phyloP scores from a whole-genome alignment of 345 rosid species.

The Dipteronia dyeriana region DNA sequence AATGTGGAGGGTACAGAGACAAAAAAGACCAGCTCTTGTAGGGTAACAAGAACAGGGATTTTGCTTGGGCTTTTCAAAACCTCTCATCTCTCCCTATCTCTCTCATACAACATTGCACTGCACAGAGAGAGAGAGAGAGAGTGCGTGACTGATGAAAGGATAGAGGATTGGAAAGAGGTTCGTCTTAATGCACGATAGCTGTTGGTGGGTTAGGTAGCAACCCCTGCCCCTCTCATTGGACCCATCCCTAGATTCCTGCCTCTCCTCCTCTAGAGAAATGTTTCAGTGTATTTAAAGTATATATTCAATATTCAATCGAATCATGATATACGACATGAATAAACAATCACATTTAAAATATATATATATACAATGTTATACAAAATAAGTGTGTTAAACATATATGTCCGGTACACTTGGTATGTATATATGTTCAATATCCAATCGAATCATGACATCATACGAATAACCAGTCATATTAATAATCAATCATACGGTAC shows the following conservation, averaged over 20 bases:
- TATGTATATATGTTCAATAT: too few relatives aligned
- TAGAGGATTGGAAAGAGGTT: constrained; percentile 43
- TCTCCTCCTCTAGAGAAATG: constrained; percentile 2
- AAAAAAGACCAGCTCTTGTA: constrained; percentile 36
- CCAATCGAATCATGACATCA: too few relatives aligned
- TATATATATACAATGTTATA: too few relatives aligned
- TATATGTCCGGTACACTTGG: too few relatives aligned
- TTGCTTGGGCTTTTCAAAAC: constrained; percentile 30
- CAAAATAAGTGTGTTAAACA: too few relatives aligned
- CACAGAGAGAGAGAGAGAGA: constrained; percentile 6
- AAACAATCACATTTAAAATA: too few relatives aligned
- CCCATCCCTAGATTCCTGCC: constrained; percentile 60
- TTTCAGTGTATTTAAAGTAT: too few relatives aligned
- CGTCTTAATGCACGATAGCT: constrained; percentile 52
- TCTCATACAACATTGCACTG: constrained; percentile 5
- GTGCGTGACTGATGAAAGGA: constrained; percentile 32
- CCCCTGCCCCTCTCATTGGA: constrained; percentile 54
- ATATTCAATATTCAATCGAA: too few relatives aligned
- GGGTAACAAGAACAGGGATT: constrained; percentile 26
- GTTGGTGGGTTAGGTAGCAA: constrained; percentile 84
- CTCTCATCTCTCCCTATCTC: constrained; percentile 9
- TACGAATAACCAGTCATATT: too few relatives aligned
- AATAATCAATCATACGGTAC: too few relatives aligned
- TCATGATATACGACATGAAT: too few relatives aligned
- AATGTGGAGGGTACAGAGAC: constrained; percentile 21